phyloP scores from a whole-genome alignment of 2,329 filamentous ascomycete species.

The Pseudocercospora crystallina region DNA sequence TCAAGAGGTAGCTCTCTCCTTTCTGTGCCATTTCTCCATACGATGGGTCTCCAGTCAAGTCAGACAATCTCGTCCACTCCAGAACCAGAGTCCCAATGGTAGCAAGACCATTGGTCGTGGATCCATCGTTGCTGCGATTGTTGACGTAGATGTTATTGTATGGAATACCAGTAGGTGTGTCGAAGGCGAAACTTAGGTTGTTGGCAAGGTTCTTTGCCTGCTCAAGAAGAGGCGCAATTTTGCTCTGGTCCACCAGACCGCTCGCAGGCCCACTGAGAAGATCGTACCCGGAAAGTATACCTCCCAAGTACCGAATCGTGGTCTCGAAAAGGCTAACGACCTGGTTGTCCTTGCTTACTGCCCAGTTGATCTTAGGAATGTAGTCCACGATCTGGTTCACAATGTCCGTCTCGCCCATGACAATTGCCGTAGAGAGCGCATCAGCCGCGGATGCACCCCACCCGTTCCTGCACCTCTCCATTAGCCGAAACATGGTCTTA shows the following conservation, averaged over 20 bases:
- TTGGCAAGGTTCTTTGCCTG: conserved; percentile 71
- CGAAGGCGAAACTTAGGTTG: conserved; percentile 72
- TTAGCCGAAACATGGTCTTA: too few species aligned
- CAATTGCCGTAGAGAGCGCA: conserved; percentile 73
- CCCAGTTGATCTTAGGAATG: conserved; percentile 71
- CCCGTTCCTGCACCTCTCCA: conserved; percentile 55
- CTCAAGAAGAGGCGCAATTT: conserved; percentile 60
- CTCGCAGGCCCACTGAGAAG: conserved; percentile 66
- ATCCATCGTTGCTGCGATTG: conserved; percentile 46
- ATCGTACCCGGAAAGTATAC: conserved; percentile 73
- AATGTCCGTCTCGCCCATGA: conserved; percentile 70
- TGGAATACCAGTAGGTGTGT: conserved; percentile 73
- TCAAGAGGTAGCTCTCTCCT: conserved; percentile 65
- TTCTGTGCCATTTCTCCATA: conserved; percentile 68
- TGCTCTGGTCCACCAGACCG: conserved; percentile 30
- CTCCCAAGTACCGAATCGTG: conserved; percentile 83
- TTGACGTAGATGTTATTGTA: conserved; percentile 66
- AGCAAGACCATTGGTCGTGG: conserved; percentile 67
- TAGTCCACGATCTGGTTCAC: conserved; percentile 70
- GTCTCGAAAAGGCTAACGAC: conserved; percentile 82
- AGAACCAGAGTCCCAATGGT: conserved; percentile 75
- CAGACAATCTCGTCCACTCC: conserved; percentile 79
- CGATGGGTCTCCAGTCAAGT: conserved; percentile 65
- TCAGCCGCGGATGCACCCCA: conserved; percentile 87
- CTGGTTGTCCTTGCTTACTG: conserved; percentile 65